Evolutionary conservation across 768 basidiomycete species (phyloP).

Genomic region (Peribolospora kevripleyi): DNA sequence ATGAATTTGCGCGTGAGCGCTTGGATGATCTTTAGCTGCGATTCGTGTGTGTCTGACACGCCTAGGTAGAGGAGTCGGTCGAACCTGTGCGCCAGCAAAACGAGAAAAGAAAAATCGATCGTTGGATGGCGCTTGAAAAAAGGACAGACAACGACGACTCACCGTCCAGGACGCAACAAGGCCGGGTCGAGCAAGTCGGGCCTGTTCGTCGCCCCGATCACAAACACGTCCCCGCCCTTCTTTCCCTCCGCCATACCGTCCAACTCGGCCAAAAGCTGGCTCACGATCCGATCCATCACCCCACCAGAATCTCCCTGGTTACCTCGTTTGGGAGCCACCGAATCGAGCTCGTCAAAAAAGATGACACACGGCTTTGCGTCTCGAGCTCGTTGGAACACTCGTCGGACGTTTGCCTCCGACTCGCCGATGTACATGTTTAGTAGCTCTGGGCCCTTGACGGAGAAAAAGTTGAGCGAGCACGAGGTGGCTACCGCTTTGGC

Average conservation of each 20-base stretch:
- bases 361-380: conserved; percentile 55
- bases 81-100: conserved; percentile 34
- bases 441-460: conserved; percentile 86
- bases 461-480: conserved; percentile 60
- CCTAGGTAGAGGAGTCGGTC: conserved; percentile 91
- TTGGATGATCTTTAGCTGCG: conserved; percentile 61
- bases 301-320: conserved; percentile 80
- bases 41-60: conserved; percentile 61
- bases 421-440: conserved; percentile 93
- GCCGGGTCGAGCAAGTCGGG: conserved; percentile 91
- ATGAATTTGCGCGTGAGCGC: conserved; percentile 84
- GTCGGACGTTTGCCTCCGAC: conserved; percentile 73
- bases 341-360: conserved; percentile 87
- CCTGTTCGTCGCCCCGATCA: conserved; percentile 86
- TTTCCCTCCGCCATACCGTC: conserved; percentile 52
- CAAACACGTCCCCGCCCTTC: conserved; percentile 35
- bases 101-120: background rate
- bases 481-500: conserved; percentile 85
- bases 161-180: conserved; percentile 63
- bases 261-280: conserved; percentile 74
- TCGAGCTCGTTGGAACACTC: conserved; percentile 58
- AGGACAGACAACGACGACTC: background rate
- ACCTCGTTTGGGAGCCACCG: conserved; percentile 54
- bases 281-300: conserved; percentile 87
- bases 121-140: no score